These are phyloP conservation scores for Exophiala xenobiotica DNA, from an alignment of 2,329 filamentous ascomycete species.

Conservation along the genomic window DNA sequence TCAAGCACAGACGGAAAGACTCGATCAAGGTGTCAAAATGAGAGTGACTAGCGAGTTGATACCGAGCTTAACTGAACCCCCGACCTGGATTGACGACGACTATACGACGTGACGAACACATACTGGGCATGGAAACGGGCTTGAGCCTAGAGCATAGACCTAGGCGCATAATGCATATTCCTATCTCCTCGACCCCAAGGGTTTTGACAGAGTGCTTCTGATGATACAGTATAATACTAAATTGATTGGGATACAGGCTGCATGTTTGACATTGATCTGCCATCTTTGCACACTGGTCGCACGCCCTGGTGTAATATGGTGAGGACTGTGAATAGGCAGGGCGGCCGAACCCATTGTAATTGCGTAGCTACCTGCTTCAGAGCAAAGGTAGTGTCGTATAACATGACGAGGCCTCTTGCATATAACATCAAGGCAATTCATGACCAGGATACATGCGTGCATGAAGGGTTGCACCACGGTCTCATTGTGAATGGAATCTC, in stretches of 20 bases:
- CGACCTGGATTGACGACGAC: conserved; percentile 5
- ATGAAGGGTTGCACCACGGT: background rate
- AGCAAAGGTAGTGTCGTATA: no score
- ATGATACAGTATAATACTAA: no score
- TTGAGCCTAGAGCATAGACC: conserved; percentile 1
- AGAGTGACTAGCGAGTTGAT: background rate
- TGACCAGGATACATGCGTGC: background rate
- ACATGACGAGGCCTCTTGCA: no score
- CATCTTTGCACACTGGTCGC: no score
- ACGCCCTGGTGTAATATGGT: no score
- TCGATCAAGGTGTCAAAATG: conserved; percentile 24
- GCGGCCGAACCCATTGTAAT: no score
- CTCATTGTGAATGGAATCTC: background rate
- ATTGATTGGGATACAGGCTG: no score
- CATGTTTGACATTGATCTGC: no score
- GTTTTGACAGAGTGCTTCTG: no score
- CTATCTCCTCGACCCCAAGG: background rate
- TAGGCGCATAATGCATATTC: conserved; percentile 11
- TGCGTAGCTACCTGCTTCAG: no score
- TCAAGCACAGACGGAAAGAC: conserved; percentile 28
- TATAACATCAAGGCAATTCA: background rate
- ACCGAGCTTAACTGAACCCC: background rate
- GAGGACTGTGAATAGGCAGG: no score
- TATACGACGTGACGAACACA: conserved; percentile 26
- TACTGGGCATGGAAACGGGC: background rate